A percentile compares a stretch with the other conserved stretches of the same genome.
Evolutionary conservation across 495 filamentous ascomycete species (phyloP).

Genomic region (Xanthoparmelia taractica): DNA sequence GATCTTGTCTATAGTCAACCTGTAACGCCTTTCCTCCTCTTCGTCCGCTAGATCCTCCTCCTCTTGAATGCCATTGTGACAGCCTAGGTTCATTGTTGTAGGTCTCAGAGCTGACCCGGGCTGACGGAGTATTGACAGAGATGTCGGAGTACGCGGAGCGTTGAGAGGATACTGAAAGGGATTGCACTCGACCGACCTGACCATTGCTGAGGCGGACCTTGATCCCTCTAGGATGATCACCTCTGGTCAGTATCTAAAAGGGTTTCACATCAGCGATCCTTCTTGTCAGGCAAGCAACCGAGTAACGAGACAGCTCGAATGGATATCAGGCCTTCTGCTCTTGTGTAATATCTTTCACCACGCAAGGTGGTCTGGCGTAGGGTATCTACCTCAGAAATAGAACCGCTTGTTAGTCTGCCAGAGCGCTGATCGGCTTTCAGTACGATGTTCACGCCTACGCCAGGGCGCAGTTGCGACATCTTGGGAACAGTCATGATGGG

Average conservation of each 20-base stretch:
- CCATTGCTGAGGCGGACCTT: conserved; percentile 65
- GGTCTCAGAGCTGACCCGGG: not conserved
- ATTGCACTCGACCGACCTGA: conserved; percentile 60
- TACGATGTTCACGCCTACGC: conserved; percentile 57
- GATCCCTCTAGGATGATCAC: conserved; percentile 66
- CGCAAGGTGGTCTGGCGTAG: not conserved
- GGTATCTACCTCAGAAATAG: conserved; percentile 38
- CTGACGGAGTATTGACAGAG: not conserved
- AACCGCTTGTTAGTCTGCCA: conserved; percentile 56
- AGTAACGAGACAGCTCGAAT: not conserved
- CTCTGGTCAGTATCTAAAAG: conserved; percentile 48
- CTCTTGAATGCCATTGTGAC: not conserved
- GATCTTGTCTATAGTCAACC: conserved; percentile 19
- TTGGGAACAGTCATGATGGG: conserved; percentile 36
- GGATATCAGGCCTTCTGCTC: not conserved
- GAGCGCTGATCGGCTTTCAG: conserved; percentile 65
- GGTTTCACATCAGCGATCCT: not conserved
- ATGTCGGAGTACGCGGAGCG: not conserved
- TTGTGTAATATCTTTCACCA: not conserved
- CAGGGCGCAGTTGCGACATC: conserved; percentile 43
- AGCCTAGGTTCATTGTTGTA: not conserved
- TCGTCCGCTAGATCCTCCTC: not conserved
- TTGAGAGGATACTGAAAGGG: conserved; percentile 6
- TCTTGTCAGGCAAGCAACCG: not conserved
- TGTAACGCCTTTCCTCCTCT: not conserved